Conservation (phyloP, 441 rosid genomes). For the Gossypium schwendimanii region DNA sequence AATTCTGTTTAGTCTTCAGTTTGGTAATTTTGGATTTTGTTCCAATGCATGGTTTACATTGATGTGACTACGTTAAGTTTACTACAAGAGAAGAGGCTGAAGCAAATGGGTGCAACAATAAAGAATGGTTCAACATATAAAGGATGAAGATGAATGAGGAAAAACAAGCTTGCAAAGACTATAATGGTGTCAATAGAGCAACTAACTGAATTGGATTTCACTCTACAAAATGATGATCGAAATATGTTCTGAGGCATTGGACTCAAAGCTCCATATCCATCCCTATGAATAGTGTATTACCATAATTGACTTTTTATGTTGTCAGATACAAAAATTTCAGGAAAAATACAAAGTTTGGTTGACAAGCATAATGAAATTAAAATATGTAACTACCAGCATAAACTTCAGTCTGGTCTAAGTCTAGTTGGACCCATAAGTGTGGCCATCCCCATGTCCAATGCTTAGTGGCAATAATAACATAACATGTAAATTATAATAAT, state of each 20-base stretch:
- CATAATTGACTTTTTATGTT: not conserved
- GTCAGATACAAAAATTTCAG: not conserved
- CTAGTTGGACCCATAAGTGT: not conserved
- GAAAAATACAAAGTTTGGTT: not conserved
- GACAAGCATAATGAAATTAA: not conserved
- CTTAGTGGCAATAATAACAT: not conserved
- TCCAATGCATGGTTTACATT: not conserved
- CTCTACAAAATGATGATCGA: conserved; percentile 45
- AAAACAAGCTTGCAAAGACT: conserved; percentile 30
- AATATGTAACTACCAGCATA: not conserved
- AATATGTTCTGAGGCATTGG: conserved; percentile 42
- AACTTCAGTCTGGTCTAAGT: not conserved
- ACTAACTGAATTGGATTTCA: conserved; percentile 29
- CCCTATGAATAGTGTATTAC: conserved; percentile 2
- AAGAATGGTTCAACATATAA: conserved; percentile 38
- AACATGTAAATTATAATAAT: not conserved
- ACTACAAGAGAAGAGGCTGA: conserved; percentile 53
- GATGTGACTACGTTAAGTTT: conserved; percentile 27
- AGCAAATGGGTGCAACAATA: conserved; percentile 57
- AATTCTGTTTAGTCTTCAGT: not conserved
- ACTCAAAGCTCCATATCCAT: conserved; percentile 35
- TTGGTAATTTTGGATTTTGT: not conserved
- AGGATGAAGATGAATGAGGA: conserved; percentile 38
- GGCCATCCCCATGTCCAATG: not conserved
- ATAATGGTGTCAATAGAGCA: conserved; percentile 35